These are phyloP conservation scores for Emmonsiellopsis sp. DNA, from an alignment of 2,329 filamentous ascomycete species.

Conservation along the genomic window DNA sequence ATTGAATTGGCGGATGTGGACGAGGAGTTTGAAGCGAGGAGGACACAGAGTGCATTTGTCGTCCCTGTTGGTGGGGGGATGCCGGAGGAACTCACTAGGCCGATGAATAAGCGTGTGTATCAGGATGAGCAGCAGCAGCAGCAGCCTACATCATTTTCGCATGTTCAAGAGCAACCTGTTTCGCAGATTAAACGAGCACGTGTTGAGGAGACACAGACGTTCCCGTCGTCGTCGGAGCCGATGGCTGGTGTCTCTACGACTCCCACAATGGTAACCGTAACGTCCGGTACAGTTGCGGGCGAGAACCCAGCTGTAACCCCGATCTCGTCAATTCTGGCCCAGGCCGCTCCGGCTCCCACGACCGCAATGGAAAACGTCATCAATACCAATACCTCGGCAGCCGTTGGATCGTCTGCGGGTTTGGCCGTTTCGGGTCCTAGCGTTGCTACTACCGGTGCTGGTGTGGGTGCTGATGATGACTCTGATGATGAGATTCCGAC, in stretches of 20 bases:
- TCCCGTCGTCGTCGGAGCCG: background rate
- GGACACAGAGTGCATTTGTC: background rate
- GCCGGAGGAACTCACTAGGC: slow-evolving; percentile 9
- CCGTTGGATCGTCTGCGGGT: background rate
- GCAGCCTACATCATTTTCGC: background rate
- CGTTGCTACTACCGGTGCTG: slow-evolving; percentile 6
- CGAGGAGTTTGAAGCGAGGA: slow-evolving; percentile 9
- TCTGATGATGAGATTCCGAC: slow-evolving; percentile 42
- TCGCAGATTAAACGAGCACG: slow-evolving; percentile 8
- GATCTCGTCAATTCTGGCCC: background rate
- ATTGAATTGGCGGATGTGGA: slow-evolving; percentile 19
- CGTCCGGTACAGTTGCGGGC: background rate
- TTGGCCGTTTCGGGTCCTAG: background rate
- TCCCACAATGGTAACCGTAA: background rate
- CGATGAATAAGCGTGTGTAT: slow-evolving; percentile 19
- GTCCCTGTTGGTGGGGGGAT: background rate
- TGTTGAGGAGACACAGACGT: background rate
- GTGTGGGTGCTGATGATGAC: slow-evolving; percentile 24
- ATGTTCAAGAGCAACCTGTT: background rate
- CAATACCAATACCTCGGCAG: background rate
- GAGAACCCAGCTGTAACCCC: background rate
- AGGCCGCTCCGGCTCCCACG: background rate
- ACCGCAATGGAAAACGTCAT: background rate
- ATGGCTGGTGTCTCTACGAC: background rate
- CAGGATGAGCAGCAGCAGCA: slow-evolving; percentile 12